Evolutionary conservation across 179 eudicot genomes (phyloP).

Genomic region (Beta macrorhiza): DNA sequence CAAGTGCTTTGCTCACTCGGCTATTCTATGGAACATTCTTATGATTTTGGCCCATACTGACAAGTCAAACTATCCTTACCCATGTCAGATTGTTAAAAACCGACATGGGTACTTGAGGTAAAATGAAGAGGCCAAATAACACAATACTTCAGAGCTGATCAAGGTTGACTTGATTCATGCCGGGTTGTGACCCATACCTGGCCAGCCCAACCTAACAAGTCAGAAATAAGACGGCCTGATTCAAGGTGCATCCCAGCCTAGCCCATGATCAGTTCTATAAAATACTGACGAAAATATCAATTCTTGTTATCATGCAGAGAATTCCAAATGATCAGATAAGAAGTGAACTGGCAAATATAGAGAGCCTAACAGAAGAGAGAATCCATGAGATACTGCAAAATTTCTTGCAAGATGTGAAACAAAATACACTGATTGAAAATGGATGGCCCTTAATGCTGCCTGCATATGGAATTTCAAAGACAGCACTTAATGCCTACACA

Average conservation of each 20-base stretch:
- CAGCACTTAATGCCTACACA: conserved; percentile 32
- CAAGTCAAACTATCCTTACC: no score
- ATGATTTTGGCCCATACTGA: no score
- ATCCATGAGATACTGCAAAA: conserved; percentile 26
- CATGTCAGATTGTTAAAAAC: no score
- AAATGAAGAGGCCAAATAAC: no score
- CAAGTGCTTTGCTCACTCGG: no score
- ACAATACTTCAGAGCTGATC: background rate
- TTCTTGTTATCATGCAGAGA: conserved; percentile 24
- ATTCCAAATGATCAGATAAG: conserved; percentile 27
- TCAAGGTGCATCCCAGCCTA: background rate
- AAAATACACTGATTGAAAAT: conserved; percentile 15
- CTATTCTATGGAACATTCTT: no score
- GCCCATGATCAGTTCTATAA: background rate
- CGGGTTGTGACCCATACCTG: background rate
- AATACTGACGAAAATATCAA: conserved; percentile 1
- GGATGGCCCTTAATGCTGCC: conserved; percentile 37
- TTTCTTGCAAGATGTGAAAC: conserved; percentile 28
- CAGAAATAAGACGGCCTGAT: background rate
- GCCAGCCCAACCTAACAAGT: background rate
- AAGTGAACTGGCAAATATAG: conserved; percentile 22
- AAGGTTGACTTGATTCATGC: background rate
- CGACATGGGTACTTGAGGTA: no score
- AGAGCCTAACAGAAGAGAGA: conserved; percentile 22
- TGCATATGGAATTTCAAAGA: conserved; percentile 36